Conservation (phyloP, 768 basidiomycete genomes). For the Sarcodon aspratus region DNA sequence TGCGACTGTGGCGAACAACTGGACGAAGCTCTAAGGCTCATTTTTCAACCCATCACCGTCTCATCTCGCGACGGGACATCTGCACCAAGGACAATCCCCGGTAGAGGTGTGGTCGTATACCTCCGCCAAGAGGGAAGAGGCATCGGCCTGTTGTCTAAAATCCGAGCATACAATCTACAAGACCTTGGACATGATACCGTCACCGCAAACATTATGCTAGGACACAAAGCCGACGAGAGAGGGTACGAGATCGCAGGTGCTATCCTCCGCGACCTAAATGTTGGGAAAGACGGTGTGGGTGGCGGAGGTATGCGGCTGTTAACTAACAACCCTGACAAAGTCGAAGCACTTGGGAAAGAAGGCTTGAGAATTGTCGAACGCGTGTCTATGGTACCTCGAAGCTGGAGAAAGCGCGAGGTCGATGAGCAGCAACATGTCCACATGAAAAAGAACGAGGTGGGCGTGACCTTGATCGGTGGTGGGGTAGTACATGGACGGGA, state of each 20-base stretch:
- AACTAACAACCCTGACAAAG: constrained; percentile 98
- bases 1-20: constrained; percentile 99
- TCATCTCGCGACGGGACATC: constrained; percentile 20
- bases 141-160: constrained; percentile 91
- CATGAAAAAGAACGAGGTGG: constrained; percentile 13
- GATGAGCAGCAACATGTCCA: constrained; percentile 9
- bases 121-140: constrained; percentile 96
- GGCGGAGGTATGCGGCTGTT: constrained; percentile 59
- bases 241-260: constrained; percentile 87
- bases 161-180: constrained; percentile 95
- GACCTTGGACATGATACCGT: constrained; percentile 99
- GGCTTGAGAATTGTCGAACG: constrained; percentile 74
- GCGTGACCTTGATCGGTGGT: constrained; percentile 11
- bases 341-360: constrained; percentile 76
- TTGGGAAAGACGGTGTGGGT: constrained; percentile 38
- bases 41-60: constrained; percentile 57
- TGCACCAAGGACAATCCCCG: constrained; percentile 42
- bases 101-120: constrained; percentile 89
- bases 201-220: constrained; percentile 90
- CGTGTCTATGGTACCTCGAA: constrained; percentile 89
- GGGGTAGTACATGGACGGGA: constrained; percentile 66
- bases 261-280: constrained; percentile 78
- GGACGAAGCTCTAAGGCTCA: constrained; percentile 90
- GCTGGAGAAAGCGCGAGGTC: constrained; percentile 37
- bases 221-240: constrained; percentile 88